Evolutionary conservation across 257 asterid genomes (phyloP).

Genomic region (Nyctanthes arbortristis): DNA sequence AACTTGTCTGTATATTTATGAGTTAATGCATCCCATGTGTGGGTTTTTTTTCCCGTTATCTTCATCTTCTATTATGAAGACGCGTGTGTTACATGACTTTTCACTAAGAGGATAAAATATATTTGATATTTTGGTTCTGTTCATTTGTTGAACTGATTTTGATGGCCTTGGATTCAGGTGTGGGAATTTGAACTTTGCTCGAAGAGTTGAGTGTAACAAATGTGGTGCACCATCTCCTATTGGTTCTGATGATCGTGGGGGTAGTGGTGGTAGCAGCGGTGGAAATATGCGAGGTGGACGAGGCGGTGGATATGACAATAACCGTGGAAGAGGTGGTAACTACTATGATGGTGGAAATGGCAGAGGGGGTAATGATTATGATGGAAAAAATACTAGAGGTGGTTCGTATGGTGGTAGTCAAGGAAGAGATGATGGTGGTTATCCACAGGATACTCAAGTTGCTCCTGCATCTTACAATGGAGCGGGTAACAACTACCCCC

Average conservation of each 20-base stretch:
- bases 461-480: constrained; percentile 75
- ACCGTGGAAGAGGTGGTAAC: constrained; percentile 60
- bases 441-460: constrained; percentile 67
- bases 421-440: constrained; percentile 72
- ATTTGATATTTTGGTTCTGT: constrained; percentile 21
- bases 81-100: constrained; percentile 3
- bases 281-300: constrained; percentile 55
- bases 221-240: constrained; percentile 92
- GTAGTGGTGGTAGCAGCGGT: constrained; percentile 59
- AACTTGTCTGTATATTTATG: too few relatives aligned
- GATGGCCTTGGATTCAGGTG: constrained; percentile 73
- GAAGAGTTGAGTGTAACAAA: constrained; percentile 95
- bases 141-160: constrained; percentile 34
- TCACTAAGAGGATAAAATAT: background rate
- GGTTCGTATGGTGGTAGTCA: constrained; percentile 64
- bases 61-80: background rate
- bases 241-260: constrained; percentile 82
- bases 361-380: constrained; percentile 55
- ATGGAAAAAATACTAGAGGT: constrained; percentile 52
- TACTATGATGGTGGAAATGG: constrained; percentile 53
- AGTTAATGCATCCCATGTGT: too few relatives aligned
- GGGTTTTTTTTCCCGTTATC: background rate
- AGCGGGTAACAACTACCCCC: constrained; percentile 56
- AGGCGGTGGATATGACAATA: constrained; percentile 59
- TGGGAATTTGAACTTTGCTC: constrained; percentile 98